Conservation (phyloP, 2,329 filamentous ascomycete genomes). For the Pseudogymnoascus sp. region DNA sequence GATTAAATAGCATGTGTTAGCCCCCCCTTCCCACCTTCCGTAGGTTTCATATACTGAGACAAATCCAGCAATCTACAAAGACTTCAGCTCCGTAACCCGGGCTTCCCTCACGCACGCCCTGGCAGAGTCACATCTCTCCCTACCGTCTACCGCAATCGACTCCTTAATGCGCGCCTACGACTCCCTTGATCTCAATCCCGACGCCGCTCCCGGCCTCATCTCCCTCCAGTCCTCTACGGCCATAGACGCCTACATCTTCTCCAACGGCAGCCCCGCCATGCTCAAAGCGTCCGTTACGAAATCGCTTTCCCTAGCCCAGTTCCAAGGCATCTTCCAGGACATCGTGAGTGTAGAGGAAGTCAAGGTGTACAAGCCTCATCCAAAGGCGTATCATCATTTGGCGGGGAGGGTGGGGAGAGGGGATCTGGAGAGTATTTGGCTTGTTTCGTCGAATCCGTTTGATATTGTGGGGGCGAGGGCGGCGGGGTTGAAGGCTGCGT, state of each 20-base stretch:
- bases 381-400: constrained; percentile 23
- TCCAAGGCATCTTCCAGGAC: constrained; percentile 53
- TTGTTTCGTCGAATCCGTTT: constrained; percentile 68
- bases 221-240: constrained; percentile 34
- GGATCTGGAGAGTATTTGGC: constrained; percentile 47
- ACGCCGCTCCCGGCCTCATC: constrained; percentile 49
- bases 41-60: too few species aligned
- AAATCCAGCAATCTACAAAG: constrained; percentile 47
- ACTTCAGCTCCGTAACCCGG: constrained; percentile 57
- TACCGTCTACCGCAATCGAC: constrained; percentile 38
- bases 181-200: constrained; percentile 55
- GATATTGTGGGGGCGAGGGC: constrained; percentile 59
- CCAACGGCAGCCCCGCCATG: constrained; percentile 61
- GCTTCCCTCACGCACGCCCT: constrained; percentile 58
- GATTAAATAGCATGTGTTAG: constrained; percentile 67
- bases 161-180: constrained; percentile 58
- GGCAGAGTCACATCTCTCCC: constrained; percentile 44
- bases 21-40: too few species aligned
- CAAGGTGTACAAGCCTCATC: constrained; percentile 58
- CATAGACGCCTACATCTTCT: constrained; percentile 57
- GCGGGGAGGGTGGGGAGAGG: constrained; percentile 24
- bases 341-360: constrained; percentile 57
- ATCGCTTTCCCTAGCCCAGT: constrained; percentile 49
- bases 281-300: constrained; percentile 51
- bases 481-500: constrained; percentile 55